These are phyloP conservation scores for Lipomyces yamadae DNA, from an alignment of 805 yeast species.

Conservation along the genomic window DNA sequence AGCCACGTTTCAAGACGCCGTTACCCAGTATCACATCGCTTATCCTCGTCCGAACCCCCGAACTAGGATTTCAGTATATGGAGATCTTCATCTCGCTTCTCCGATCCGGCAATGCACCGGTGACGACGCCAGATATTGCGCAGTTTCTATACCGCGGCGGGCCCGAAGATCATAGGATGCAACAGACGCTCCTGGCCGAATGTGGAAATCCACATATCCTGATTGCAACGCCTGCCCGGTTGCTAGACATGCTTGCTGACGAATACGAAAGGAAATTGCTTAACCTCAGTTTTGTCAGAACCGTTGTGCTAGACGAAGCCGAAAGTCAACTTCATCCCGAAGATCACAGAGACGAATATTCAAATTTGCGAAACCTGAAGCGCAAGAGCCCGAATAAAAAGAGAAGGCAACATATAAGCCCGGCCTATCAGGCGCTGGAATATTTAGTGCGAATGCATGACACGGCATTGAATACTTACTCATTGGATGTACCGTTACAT, in stretches of 20 bases:
- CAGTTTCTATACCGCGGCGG: constrained; percentile 44
- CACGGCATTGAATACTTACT: constrained; percentile 15
- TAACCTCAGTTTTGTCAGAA: constrained; percentile 28
- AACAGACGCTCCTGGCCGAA: constrained; percentile 36
- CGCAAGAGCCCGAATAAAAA: neutral
- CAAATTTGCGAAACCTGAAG: neutral
- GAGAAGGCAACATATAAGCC: neutral
- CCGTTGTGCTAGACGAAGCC: constrained; percentile 38
- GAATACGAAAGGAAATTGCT: constrained; percentile 15
- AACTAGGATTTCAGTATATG: constrained; percentile 46
- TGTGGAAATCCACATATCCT: constrained; percentile 51
- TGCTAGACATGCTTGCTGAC: constrained; percentile 49
- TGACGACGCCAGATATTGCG: constrained; percentile 27
- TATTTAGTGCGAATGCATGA: constrained; percentile 12
- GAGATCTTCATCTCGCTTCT: constrained; percentile 29
- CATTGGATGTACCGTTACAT: constrained; percentile 19
- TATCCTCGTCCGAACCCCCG: constrained; percentile 46
- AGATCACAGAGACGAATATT: neutral
- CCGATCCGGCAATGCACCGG: constrained; percentile 28
- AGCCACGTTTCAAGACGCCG: constrained; percentile 22
- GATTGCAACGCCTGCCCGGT: constrained; percentile 60
- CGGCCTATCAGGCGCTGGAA: constrained; percentile 15
- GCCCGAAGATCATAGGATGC: constrained; percentile 38
- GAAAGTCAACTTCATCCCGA: constrained; percentile 26
- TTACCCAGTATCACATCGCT: constrained; percentile 39